Conservation (phyloP, 108 stramenopile genomes). For the Stephanodiscus minutulus region DNA sequence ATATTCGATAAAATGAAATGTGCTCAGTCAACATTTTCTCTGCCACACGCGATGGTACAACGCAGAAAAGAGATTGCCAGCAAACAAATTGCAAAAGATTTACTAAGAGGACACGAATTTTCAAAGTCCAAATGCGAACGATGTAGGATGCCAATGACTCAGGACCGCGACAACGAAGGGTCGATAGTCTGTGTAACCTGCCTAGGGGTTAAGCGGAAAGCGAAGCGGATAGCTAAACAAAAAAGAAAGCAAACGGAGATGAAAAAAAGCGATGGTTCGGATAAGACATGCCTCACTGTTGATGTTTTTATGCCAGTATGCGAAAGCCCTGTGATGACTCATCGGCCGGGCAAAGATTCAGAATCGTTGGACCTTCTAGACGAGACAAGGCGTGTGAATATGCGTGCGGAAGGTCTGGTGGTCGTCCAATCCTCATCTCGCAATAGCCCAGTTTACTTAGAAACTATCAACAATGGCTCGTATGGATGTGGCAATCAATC, state of each 20-base stretch:
- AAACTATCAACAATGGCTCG: conserved; percentile 3
- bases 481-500: conserved; percentile 5
- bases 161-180: conserved; percentile 6
- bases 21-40: neutral
- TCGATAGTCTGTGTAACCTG: conserved; percentile 34
- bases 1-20: neutral
- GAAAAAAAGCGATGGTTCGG: neutral
- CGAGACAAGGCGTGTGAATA: conserved; percentile 6
- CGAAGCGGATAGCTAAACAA: conserved; percentile 24
- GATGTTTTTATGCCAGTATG: neutral
- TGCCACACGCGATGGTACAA: neutral
- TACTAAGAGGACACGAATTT: conserved; percentile 29
- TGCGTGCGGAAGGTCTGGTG: conserved; percentile 8
- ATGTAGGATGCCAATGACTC: conserved; percentile 48
- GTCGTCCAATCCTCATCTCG: neutral
- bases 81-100: conserved; percentile 40
- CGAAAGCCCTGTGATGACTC: neutral
- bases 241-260: conserved; percentile 23
- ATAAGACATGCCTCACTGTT: neutral
- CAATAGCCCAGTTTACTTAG: neutral
- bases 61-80: conserved; percentile 37
- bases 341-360: neutral
- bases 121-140: conserved; percentile 28
- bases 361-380: neutral
- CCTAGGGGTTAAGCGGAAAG: conserved; percentile 33